A percentile compares a stretch with the other conserved stretches of the same genome.
Evolutionary conservation across 305 asterid genomes (phyloP).

Genomic region (Solanum hybrid): DNA sequence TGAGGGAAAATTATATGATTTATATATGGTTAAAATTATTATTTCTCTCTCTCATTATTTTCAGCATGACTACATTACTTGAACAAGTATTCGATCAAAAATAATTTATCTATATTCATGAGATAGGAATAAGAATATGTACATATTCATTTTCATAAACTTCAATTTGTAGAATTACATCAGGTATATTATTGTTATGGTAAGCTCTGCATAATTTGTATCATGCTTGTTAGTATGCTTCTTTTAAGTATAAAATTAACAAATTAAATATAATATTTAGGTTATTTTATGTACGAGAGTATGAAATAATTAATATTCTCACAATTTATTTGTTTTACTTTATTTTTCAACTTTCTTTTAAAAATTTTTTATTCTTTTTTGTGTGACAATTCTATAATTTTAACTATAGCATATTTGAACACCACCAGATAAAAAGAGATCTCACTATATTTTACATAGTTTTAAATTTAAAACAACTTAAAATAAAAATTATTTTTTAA

Average conservation of each 20-base stretch:
- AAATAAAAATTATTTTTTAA: background rate
- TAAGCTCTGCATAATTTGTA: background rate
- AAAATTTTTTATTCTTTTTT: background rate
- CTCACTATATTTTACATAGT: background rate
- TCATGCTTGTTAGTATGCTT: background rate
- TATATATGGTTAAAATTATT: too few species aligned
- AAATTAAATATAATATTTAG: too few species aligned
- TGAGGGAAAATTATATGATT: too few species aligned
- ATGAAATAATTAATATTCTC: background rate
- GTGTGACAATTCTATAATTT: background rate
- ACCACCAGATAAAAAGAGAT: background rate
- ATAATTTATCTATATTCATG: too few species aligned
- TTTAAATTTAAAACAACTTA: background rate
- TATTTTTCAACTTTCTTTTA: too few species aligned
- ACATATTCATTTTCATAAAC: too few species aligned
- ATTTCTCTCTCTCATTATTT: too few species aligned
- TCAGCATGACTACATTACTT: background rate
- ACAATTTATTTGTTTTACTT: too few species aligned
- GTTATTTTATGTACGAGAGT: background rate
- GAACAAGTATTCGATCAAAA: fast-evolving
- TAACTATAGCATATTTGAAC: background rate
- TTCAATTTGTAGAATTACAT: too few species aligned
- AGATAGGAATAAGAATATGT: too few species aligned
- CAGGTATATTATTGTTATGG: too few species aligned
- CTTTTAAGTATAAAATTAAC: too few species aligned